Percentiles rank a stretch among this genome's conserved stretches.
Conservation (phyloP, 495 filamentous ascomycete species). For the Daldinia concentrica region DNA sequence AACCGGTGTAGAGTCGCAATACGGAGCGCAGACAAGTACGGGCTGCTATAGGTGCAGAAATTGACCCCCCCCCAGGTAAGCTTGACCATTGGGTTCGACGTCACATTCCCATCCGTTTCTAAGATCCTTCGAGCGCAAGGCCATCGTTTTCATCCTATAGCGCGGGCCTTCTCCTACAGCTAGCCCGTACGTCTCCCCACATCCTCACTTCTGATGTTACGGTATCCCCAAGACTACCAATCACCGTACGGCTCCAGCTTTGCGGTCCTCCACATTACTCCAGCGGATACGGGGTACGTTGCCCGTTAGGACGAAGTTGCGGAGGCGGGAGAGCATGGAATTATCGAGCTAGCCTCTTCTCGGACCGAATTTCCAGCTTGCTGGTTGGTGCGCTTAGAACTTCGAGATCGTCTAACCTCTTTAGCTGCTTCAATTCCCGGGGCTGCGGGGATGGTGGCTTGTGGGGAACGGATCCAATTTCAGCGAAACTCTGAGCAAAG, state of each 20-base stretch:
- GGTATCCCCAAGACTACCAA: slow-evolving; percentile 27
- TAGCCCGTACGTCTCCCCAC: slow-evolving; percentile 25
- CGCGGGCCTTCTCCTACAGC: slow-evolving; percentile 11
- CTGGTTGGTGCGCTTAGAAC: slow-evolving; percentile 34
- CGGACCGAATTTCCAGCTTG: slow-evolving; percentile 30
- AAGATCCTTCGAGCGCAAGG: slow-evolving; percentile 34
- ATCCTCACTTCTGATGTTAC: slow-evolving; percentile 25
- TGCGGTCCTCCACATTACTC: slow-evolving; percentile 28
- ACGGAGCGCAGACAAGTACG: slow-evolving; percentile 17
- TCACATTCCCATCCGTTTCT: slow-evolving; percentile 27
- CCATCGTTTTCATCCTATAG: slow-evolving; percentile 20
- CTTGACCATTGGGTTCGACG: slow-evolving; percentile 30
- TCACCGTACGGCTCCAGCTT: slow-evolving; percentile 17
- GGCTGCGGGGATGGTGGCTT: slow-evolving; percentile 23
- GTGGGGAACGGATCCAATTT: slow-evolving; percentile 28
- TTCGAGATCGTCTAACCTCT: slow-evolving; percentile 14
- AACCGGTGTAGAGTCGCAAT: slow-evolving; percentile 12
- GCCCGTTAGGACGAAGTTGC: slow-evolving; percentile 23
- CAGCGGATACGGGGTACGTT: slow-evolving; percentile 28
- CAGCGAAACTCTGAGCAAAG: slow-evolving; percentile 16
- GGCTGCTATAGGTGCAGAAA: slow-evolving; percentile 47
- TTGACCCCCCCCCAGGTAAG: slow-evolving; percentile 25
- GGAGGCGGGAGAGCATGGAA: slow-evolving; percentile 21
- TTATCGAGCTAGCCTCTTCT: slow-evolving; percentile 17
- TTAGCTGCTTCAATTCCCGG: slow-evolving; percentile 20